These are phyloP conservation scores for Penicillium flavigenum DNA, from an alignment of 495 filamentous ascomycete genomes.

Conservation along the genomic window DNA sequence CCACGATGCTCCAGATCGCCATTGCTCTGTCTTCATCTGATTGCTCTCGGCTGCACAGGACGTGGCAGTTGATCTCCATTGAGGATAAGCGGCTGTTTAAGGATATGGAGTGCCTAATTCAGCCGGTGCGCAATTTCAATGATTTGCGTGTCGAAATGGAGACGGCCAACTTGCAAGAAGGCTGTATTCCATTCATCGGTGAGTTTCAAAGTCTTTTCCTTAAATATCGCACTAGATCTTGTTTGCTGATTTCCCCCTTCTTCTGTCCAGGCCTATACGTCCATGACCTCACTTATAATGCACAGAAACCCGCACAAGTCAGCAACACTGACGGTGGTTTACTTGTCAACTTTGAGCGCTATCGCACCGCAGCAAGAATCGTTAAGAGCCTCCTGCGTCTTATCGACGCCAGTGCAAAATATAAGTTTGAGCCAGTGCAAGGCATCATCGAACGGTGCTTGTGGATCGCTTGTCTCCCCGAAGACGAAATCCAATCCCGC, in stretches of 20 bases:
- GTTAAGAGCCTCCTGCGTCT: conserved; percentile 89
- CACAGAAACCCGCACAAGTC: conserved; percentile 75
- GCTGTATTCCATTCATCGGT: conserved; percentile 96
- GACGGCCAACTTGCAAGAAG: conserved; percentile 66
- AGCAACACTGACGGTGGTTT: conserved; percentile 61
- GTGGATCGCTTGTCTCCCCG: conserved; percentile 87
- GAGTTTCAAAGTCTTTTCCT: conserved; percentile 32
- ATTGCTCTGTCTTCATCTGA: conserved; percentile 87
- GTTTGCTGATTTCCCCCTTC: background rate
- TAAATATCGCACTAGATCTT: background rate
- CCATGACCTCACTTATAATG: conserved; percentile 95
- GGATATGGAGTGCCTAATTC: conserved; percentile 80
- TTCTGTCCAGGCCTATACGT: conserved; percentile 68
- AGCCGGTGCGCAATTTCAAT: conserved; percentile 88
- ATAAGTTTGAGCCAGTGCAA: conserved; percentile 79
- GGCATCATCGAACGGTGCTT: conserved; percentile 87
- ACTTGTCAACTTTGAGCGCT: conserved; percentile 93
- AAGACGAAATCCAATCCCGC: conserved; percentile 71
- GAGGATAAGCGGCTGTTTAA: conserved; percentile 69
- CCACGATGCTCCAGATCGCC: conserved; percentile 92
- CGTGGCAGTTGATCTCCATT: conserved; percentile 76
- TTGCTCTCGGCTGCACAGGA: conserved; percentile 68
- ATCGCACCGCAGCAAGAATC: conserved; percentile 83
- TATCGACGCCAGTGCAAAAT: conserved; percentile 89
- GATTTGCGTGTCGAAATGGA: conserved; percentile 93